Conservation (phyloP, 73 alveolate genomes). For the Paraurostyla sp. region DNA sequence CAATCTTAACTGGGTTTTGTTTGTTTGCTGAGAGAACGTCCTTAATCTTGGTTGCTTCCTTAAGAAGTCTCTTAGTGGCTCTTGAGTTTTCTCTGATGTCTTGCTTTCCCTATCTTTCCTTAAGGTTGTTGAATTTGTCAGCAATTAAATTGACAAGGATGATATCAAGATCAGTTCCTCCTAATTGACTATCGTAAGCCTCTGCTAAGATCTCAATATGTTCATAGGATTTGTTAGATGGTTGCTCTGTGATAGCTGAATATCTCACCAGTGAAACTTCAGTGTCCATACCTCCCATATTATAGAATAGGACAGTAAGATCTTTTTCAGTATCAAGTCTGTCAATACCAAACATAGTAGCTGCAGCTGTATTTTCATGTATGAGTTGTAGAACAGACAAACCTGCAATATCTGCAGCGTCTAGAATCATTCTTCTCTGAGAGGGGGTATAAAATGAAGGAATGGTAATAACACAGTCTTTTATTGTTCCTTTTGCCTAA, state of each 20-base stretch:
- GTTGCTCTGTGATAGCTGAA: constrained; percentile 56
- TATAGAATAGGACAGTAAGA: constrained; percentile 85
- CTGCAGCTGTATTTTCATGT: constrained; percentile 97
- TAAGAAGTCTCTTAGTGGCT: constrained; percentile 75
- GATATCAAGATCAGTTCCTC: constrained; percentile 57
- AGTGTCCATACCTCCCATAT: constrained; percentile 94
- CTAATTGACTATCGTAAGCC: constrained; percentile 14
- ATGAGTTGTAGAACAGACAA: constrained; percentile 86
- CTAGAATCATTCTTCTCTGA: constrained; percentile 71
- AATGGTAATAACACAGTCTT: constrained; percentile 86
- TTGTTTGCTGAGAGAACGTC: constrained; percentile 97
- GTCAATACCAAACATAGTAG: constrained; percentile 91
- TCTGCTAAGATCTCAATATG: constrained; percentile 53
- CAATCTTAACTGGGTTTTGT: constrained; percentile 82
- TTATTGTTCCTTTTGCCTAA: constrained; percentile 75
- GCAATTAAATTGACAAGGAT: constrained; percentile 51
- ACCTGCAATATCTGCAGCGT: constrained; percentile 84
- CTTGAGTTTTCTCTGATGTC: constrained; percentile 65
- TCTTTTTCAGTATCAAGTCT: constrained; percentile 72
- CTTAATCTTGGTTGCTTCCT: constrained; percentile 80
- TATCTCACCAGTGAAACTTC: constrained; percentile 89
- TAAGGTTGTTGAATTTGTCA: constrained; percentile 56
- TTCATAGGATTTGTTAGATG: constrained; percentile 19
- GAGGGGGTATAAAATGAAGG: constrained; percentile 85
- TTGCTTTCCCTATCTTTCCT: constrained; percentile 57